Base-by-base conservation (phyloP, 78 protist species). In the Dictyostelium purpureum region DNA sequence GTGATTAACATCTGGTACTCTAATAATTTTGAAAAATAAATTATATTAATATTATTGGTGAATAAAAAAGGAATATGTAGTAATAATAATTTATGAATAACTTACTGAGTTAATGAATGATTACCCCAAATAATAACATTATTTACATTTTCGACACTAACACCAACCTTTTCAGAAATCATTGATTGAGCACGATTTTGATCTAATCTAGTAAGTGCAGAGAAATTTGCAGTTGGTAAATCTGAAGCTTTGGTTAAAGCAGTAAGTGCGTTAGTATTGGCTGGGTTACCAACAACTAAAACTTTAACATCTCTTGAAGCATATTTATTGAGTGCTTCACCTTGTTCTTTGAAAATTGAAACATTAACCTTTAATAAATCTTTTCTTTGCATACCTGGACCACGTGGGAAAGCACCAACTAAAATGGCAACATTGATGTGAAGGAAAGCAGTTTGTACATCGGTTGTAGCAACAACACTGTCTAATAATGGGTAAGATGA, bases 251-350 rank as follows among this genome's bases (percentile, higher is more conserved):
- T n/a, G 7, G 67, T 35, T 9, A 66, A 1, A n/a, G 94, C 73
- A 52, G 97, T 93, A 28, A 95, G 65, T 1, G 97, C 96, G 71
- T 98, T 98, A 61, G 99, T 98, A 88, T 98, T 98, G 59, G 99
- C 98, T 21, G 99, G 99, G 81, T 98, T 98, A 56, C 99, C 99
- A 2, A 98, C 99, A 47, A 97, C 99, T 14, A 97, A 66, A 14
- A 95, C 95, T 16, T 93, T 90, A 75, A 94, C 96, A 40, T 33
- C 31, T 42, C 77, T 66, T 24, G 80, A 49, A 37, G 98, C 99
- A 52, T 77, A 65, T 31, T 65, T 59, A 51, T 88, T 52, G 4
- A 98, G 21, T n/a, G 95, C 94, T 1, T 71, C 73, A 40, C 99
- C 99, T 70, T 96, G 98, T 77, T 21, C 97, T 37, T 80, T 54